phyloP scores from a whole-genome alignment of 345 rosid genomes.

The Acer saccharum region DNA sequence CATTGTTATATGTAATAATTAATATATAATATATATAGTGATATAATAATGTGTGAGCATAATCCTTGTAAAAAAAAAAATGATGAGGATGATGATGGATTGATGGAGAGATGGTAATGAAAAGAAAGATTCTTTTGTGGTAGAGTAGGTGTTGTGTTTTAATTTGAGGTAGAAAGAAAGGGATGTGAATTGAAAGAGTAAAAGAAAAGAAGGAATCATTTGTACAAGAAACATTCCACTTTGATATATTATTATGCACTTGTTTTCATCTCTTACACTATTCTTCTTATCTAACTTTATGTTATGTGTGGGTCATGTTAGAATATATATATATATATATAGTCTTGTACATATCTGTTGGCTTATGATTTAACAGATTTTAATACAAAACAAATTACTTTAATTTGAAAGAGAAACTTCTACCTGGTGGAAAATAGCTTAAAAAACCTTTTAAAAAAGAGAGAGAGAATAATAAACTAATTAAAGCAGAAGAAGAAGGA shows the following conservation, averaged over 20 bases:
- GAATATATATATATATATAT: background rate
- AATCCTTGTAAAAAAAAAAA: background rate
- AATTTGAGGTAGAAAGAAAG: background rate
- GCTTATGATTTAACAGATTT: constrained; percentile 14
- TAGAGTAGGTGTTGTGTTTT: constrained; percentile 9
- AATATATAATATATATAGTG: background rate
- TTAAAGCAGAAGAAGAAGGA: background rate
- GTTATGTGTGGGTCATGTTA: constrained; percentile 14
- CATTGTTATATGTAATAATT: no score
- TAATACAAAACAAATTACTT: background rate
- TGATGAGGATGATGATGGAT: background rate
- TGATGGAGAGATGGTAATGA: background rate
- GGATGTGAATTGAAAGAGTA: constrained; percentile 11
- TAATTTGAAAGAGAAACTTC: no score
- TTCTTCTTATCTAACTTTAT: constrained; percentile 14
- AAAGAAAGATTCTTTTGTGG: constrained; percentile 19
- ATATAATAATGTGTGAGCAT: no score
- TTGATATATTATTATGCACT: constrained; percentile 14
- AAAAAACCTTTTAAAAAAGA: background rate
- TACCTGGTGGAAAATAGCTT: background rate
- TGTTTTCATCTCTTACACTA: constrained; percentile 28
- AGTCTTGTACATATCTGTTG: constrained; percentile 6
- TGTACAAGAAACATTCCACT: constrained; percentile 29
- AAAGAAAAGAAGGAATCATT: constrained; percentile 28
- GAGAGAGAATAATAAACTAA: background rate